These are phyloP conservation scores for Strigomonas culicis DNA, from an alignment of 208 protist genomes.

Conservation along the genomic window DNA sequence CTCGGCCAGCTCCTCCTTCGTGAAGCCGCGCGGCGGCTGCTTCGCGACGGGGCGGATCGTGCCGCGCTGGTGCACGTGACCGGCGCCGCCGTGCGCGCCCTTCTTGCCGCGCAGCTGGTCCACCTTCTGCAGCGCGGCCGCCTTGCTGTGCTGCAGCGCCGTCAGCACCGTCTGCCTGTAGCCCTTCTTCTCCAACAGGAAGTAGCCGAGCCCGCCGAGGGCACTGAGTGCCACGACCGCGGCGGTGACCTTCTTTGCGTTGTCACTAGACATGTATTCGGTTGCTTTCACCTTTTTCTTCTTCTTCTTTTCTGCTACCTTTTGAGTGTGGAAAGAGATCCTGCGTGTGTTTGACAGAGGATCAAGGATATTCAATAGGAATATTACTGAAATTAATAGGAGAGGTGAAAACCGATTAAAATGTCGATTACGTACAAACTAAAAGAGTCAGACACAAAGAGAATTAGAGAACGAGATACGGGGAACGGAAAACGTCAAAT, in stretches of 20 bases:
- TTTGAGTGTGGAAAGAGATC: too few species aligned
- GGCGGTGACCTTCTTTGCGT: conserved; percentile 14
- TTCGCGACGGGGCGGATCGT: conserved; percentile 57
- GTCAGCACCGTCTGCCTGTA: conserved; percentile 7
- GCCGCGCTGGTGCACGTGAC: conserved; percentile 23
- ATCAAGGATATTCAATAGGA: too few species aligned
- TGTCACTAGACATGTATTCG: too few species aligned
- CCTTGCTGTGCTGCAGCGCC: background rate
- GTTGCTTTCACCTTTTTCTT: too few species aligned
- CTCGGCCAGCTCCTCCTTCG: conserved; percentile 50
- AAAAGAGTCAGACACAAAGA: too few species aligned
- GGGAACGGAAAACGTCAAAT: too few species aligned
- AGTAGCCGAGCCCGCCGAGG: conserved; percentile 11
- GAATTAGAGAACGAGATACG: too few species aligned
- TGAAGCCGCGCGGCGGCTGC: conserved; percentile 53
- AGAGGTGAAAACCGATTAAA: too few species aligned
- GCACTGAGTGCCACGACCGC: conserved; percentile 20
- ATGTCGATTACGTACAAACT: too few species aligned
- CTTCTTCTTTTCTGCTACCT: too few species aligned
- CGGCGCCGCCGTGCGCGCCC: conserved; percentile 7
- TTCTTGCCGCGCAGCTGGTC: conserved; percentile 7
- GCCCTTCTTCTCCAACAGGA: conserved; percentile 23
- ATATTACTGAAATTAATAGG: too few species aligned
- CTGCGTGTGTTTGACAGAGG: too few species aligned
- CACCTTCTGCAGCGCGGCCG: background rate